Evolutionary conservation across 768 basidiomycete species (phyloP), one percentile per base, ranked within the genome.

Genomic region (Pleurotus ostreatus): DNA sequence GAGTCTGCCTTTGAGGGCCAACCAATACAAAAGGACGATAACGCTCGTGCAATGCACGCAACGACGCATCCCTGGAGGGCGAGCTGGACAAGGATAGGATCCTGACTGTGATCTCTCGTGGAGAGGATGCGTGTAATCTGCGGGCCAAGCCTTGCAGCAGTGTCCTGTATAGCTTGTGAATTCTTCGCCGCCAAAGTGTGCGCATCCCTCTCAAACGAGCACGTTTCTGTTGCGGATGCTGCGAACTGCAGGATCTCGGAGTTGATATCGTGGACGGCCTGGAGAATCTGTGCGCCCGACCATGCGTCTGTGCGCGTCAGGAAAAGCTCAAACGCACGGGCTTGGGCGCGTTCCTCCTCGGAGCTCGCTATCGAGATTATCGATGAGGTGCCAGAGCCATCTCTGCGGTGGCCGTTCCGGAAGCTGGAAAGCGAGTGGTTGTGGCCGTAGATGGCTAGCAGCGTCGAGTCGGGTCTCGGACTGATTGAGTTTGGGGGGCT

Each of bases 171-270:
- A 38, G 80, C 78, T 61, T 85, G 80, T 34, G 51, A 16, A 38
- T 53, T 53, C 51, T 53, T 53, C 9, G 18, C 39, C n/a, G 41
- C 20, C 41, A 44, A 13, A 16, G 4, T 0, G n/a, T 22, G 41
- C 4, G 74, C 66, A 41, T 71, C 69, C 55, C 70, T 74, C 38
- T 72, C 72, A 63, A 85, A 84, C 1, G 78, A 76, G 61, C 81
- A 84, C 41, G 83, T 73, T 68, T 92, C 89, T 13, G 86, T 84
- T 5, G 86, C 88, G 20, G 84, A 80, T 13, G 88, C 87, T 7
- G 88, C 85, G 57, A 88, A 88, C 60, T 89, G 89, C n/a, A 88
- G 77, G 57, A 90, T 86, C 68, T 90, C 88, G 0, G 86, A 83
- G 65, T 91, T 91, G 67, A 91, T 78, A 63, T 91, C 89, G 60